Percentiles rank a stretch among this genome's conserved stretches.
Conservation (phyloP, 2,329 filamentous ascomycete species). For the Neofusicoccum sp. region DNA sequence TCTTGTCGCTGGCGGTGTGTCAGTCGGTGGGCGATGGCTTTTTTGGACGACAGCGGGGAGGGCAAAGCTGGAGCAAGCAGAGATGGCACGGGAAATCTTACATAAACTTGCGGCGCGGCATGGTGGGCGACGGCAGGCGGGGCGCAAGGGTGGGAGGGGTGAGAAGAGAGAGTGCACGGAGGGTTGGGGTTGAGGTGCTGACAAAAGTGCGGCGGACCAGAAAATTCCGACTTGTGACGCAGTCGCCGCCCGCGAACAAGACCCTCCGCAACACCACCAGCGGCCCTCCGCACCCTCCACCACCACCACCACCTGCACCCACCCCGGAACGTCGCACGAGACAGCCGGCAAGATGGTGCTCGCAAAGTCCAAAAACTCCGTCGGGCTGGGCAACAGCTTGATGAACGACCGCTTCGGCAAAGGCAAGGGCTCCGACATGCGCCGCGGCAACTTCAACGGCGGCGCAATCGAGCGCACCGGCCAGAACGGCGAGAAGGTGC, state of each 20-base stretch:
- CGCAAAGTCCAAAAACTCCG: conserved; percentile 92
- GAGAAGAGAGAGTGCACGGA: conserved; percentile 11
- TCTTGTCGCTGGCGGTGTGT: conserved; percentile 70
- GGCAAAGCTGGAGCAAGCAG: not conserved
- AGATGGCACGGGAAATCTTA: conserved; percentile 43
- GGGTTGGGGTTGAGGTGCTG: conserved; percentile 18
- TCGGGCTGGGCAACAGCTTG: conserved; percentile 93
- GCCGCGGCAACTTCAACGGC: conserved; percentile 64
- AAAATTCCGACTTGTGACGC: conserved; percentile 21
- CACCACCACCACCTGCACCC: conserved; percentile 27
- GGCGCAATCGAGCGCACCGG: conserved; percentile 71
- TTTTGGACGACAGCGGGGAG: conserved; percentile 12
- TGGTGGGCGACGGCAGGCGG: not conserved
- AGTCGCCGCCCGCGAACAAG: conserved; percentile 18
- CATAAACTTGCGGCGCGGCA: conserved; percentile 72
- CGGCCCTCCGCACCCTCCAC: conserved; percentile 20
- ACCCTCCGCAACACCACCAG: conserved; percentile 23
- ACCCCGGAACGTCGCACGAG: conserved; percentile 1
- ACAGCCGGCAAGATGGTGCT: conserved; percentile 61
- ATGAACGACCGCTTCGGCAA: conserved; percentile 99
- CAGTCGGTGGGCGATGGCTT: conserved; percentile 29
- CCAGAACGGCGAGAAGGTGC: conserved; percentile 73
- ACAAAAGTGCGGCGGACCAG: conserved; percentile 24
- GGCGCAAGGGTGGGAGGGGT: not conserved
- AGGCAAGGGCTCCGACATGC: conserved; percentile 82